A percentile compares a stretch with the other conserved stretches of the same genome.
These are phyloP conservation scores for Parachaetomium inaequale DNA, from an alignment of 495 filamentous ascomycete genomes.

Conservation along the genomic window DNA sequence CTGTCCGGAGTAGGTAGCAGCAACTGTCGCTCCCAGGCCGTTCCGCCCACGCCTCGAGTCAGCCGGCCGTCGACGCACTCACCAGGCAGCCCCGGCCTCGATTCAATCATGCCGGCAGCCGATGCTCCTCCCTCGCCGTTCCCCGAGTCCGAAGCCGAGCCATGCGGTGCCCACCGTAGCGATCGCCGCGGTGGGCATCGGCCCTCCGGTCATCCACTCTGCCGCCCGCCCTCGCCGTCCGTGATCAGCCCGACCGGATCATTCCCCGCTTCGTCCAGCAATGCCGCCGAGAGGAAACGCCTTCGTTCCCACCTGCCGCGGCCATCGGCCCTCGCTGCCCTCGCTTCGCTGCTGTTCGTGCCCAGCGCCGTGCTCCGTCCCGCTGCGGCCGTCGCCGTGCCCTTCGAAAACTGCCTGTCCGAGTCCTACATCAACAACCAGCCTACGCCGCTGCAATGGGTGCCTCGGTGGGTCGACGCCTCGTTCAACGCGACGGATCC, in stretches of 20 bases:
- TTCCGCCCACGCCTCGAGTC: neutral
- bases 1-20: too few species aligned
- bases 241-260: neutral
- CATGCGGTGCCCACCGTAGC: conserved; percentile 8
- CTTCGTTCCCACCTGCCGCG: neutral
- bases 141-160: conserved; percentile 8
- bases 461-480: conserved; percentile 68
- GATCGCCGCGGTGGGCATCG: conserved; percentile 1
- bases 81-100: neutral
- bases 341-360: conserved; percentile 22
- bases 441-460: conserved; percentile 67
- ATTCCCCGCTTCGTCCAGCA: neutral
- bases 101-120: conserved; percentile 22
- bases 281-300: neutral
- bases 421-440: conserved; percentile 50
- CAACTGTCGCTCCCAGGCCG: neutral
- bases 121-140: neutral
- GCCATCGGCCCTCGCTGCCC: neutral
- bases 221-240: neutral
- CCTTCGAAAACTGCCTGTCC: conserved; percentile 80
- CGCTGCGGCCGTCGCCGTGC: conserved; percentile 57
- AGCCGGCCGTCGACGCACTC: conserved; percentile 6
- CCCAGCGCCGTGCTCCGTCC: conserved; percentile 29
- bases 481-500: conserved; percentile 60
- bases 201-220: neutral